Percentiles rank a stretch among this genome's conserved stretches.
phyloP scores from a whole-genome alignment of 2,329 filamentous ascomycete species.

The Phialemoniopsis sp. region DNA sequence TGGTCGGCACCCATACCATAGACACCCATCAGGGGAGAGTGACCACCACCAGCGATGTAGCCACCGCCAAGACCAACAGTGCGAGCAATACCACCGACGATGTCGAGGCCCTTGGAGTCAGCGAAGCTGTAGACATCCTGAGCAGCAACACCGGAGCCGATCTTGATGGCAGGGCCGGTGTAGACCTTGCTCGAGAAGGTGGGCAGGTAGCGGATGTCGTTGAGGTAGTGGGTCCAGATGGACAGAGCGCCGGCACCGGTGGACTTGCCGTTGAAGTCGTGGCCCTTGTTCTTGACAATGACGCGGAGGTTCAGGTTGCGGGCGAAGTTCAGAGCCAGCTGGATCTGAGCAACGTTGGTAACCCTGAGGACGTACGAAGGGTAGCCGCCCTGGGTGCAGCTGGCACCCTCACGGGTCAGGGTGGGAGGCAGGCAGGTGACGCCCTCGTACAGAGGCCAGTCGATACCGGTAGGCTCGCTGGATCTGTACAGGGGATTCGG shows the following conservation, averaged over 20 bases:
- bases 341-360: slow-evolving; percentile 36
- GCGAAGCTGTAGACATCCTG: slow-evolving; percentile 35
- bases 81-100: slow-evolving; percentile 45
- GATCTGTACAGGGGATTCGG: background rate
- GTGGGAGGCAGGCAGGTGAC: no score
- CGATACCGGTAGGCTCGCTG: slow-evolving; percentile 4
- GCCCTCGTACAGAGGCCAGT: slow-evolving; percentile 6
- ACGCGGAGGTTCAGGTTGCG: slow-evolving; percentile 41
- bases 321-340: slow-evolving; percentile 42
- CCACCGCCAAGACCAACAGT: slow-evolving; percentile 9
- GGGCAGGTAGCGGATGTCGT: slow-evolving; percentile 10
- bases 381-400: slow-evolving; percentile 34
- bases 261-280: slow-evolving; percentile 40
- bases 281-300: slow-evolving; percentile 48
- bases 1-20: slow-evolving; percentile 40
- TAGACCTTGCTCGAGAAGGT: slow-evolving; percentile 23
- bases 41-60: slow-evolving; percentile 33
- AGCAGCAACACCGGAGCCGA: slow-evolving; percentile 44
- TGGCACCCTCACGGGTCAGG: background rate
- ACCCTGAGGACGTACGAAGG: slow-evolving; percentile 36
- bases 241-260: slow-evolving; percentile 30
- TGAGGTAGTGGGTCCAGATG: slow-evolving; percentile 25
- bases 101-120: slow-evolving; percentile 29
- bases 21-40: slow-evolving; percentile 35
- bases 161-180: slow-evolving; percentile 37